These are phyloP conservation scores for Mariannaea sp. DNA, from an alignment of 2,329 filamentous ascomycete species.

Conservation along the genomic window DNA sequence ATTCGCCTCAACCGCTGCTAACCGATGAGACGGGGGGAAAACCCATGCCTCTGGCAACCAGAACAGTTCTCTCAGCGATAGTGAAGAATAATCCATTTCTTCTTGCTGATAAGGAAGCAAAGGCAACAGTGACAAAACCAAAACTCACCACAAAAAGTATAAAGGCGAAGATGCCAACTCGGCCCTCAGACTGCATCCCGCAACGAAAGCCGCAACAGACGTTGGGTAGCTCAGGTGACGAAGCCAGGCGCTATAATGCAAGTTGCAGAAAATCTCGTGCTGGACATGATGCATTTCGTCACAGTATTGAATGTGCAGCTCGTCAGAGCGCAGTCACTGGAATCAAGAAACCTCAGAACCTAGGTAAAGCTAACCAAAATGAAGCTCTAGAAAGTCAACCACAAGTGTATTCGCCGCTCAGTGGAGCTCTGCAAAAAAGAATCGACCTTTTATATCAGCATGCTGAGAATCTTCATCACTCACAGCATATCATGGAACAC, in stretches of 20 bases:
- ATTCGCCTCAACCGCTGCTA: neutral
- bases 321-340: conserved; percentile 15
- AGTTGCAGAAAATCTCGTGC: conserved; percentile 36
- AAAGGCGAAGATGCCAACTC: conserved; percentile 25
- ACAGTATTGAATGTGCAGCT: conserved; percentile 41
- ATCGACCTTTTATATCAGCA: conserved; percentile 42
- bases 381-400: conserved; percentile 1
- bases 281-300: conserved; percentile 38
- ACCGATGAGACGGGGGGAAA: conserved; percentile 9
- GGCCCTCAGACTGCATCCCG: conserved; percentile 41
- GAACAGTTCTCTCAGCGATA: conserved; percentile 17
- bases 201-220: conserved; percentile 23
- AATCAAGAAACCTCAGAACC: neutral
- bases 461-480: conserved; percentile 41
- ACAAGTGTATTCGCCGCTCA: conserved; percentile 8
- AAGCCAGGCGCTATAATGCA: conserved; percentile 37
- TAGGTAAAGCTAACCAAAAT: conserved; percentile 15
- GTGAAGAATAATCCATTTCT: conserved; percentile 43
- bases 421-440: conserved; percentile 29
- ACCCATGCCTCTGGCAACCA: conserved; percentile 10
- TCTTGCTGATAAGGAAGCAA: conserved; percentile 37
- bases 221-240: conserved; percentile 14
- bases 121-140: conserved; percentile 29
- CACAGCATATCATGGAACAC: conserved; percentile 44
- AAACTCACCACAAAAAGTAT: conserved; percentile 27